Evolutionary conservation across 2,329 filamentous ascomycete species (phyloP).

Genomic region (Phaeophleospora eucalypticola): DNA sequence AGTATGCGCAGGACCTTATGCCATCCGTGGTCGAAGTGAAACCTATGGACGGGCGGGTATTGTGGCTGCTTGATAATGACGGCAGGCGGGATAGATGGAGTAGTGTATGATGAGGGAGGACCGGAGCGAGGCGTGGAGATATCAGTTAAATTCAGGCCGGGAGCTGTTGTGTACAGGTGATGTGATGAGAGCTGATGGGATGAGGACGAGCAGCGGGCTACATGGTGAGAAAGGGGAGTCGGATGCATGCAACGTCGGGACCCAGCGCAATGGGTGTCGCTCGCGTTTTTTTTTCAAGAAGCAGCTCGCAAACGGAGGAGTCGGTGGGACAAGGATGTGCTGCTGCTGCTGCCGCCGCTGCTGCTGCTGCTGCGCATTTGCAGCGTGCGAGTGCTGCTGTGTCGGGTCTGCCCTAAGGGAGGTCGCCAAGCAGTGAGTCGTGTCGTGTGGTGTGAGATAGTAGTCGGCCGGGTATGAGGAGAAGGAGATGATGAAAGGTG

Average conservation of each 20-base stretch:
- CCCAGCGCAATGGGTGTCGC: slow-evolving; percentile 15
- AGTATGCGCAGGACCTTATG: not conserved
- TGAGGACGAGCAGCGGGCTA: slow-evolving; percentile 7
- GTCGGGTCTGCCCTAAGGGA: too few species aligned
- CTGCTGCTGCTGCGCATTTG: too few species aligned
- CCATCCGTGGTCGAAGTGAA: not conserved
- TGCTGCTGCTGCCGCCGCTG: too few species aligned
- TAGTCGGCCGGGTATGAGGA: too few species aligned
- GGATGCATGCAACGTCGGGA: slow-evolving; percentile 10
- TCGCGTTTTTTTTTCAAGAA: slow-evolving; percentile 13
- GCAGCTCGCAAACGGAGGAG: slow-evolving; percentile 10
- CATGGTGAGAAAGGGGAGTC: slow-evolving; percentile 8
- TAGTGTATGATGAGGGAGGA: too few species aligned
- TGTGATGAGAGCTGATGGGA: not conserved
- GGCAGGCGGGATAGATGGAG: too few species aligned
- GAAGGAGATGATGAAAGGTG: not conserved
- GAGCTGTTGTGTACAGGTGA: too few species aligned
- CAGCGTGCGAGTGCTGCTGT: too few species aligned
- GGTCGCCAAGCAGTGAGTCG: too few species aligned
- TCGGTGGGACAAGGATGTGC: slow-evolving; percentile 12
- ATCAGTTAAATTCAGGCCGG: too few species aligned
- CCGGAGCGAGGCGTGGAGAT: too few species aligned
- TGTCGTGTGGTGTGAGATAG: too few species aligned
- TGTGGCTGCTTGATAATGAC: slow-evolving; percentile 10
- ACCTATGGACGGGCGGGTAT: not conserved